phyloP scores from a whole-genome alignment of 495 filamentous ascomycete species.

The Neurospora sp. region DNA sequence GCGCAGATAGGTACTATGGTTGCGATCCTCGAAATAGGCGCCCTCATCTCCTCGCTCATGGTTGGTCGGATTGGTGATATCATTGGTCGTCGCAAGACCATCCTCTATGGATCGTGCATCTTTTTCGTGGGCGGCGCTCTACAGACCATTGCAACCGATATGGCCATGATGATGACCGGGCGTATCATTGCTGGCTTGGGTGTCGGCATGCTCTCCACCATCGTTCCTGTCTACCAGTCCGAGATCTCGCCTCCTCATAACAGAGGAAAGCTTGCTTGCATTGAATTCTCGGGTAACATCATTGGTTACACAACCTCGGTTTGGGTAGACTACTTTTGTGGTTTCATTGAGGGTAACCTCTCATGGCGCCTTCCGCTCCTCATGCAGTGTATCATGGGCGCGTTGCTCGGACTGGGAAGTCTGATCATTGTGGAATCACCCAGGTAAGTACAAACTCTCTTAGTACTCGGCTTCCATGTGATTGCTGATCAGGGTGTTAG shows the following conservation, averaged over 20 bases:
- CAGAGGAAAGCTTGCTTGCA: slow-evolving; percentile 88
- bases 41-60: slow-evolving; percentile 79
- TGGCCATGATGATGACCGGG: slow-evolving; percentile 88
- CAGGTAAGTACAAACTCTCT: slow-evolving; percentile 45
- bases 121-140: slow-evolving; percentile 86
- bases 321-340: slow-evolving; percentile 98
- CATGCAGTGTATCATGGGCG: slow-evolving; percentile 92
- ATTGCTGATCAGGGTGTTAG: slow-evolving; percentile 32
- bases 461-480: slow-evolving; percentile 2
- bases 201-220: slow-evolving; percentile 89
- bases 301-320: slow-evolving; percentile 91
- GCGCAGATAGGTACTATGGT: slow-evolving; percentile 93
- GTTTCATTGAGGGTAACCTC: slow-evolving; percentile 72
- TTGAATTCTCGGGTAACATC: slow-evolving; percentile 97
- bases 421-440: slow-evolving; percentile 94
- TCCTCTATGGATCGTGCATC: slow-evolving; percentile 85
- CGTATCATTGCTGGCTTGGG: slow-evolving; percentile 88
- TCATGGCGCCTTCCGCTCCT: slow-evolving; percentile 87
- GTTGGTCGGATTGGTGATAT: slow-evolving; percentile 87
- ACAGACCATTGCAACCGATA: slow-evolving; percentile 69
- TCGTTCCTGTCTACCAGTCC: slow-evolving; percentile 96
- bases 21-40: slow-evolving; percentile 88
- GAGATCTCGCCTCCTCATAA: slow-evolving; percentile 97
- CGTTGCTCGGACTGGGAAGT: slow-evolving; percentile 72
- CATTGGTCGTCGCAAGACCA: slow-evolving; percentile 81